phyloP scores from a whole-genome alignment of 768 basidiomycete species.

The Mycena olivaceomarginata region DNA sequence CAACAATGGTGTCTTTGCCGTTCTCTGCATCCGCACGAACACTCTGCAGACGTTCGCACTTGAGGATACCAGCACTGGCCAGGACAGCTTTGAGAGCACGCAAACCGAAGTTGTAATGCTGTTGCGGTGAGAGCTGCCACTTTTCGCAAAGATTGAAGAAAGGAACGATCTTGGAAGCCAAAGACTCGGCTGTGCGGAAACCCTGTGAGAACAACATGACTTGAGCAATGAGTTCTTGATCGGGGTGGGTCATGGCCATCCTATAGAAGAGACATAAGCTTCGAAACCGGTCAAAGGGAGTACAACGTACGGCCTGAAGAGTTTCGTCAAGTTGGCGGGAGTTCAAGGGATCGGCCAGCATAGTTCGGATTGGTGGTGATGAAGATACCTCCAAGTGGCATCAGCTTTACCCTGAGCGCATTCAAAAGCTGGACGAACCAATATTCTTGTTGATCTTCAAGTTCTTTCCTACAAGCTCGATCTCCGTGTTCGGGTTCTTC shows the following conservation, averaged over 20 bases:
- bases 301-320: conserved; percentile 89
- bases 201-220: conserved; percentile 99
- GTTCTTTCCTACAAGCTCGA: conserved; percentile 96
- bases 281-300: not conserved
- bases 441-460: conserved; percentile 96
- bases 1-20: conserved; percentile 62
- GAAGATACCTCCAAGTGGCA: conserved; percentile 83
- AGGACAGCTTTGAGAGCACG: conserved; percentile 98
- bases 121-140: conserved; percentile 96
- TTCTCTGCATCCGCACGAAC: conserved; percentile 64
- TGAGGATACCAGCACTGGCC: conserved; percentile 97
- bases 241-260: conserved; percentile 99
- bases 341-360: conserved; percentile 95
- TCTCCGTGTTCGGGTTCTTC: conserved; percentile 91
- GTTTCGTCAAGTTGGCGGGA: conserved; percentile 92
- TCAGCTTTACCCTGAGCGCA: conserved; percentile 7
- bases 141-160: conserved; percentile 99
- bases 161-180: conserved; percentile 99
- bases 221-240: conserved; percentile 98
- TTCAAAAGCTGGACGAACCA: conserved; percentile 64
- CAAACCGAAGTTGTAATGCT: conserved; percentile 99
- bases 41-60: conserved; percentile 88
- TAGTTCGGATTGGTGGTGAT: conserved; percentile 99
- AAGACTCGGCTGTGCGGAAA: conserved; percentile 96
- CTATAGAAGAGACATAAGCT: conserved; percentile 60